Conservation (phyloP, 441 rosid genomes). For the Theobroma grandiflorum region DNA sequence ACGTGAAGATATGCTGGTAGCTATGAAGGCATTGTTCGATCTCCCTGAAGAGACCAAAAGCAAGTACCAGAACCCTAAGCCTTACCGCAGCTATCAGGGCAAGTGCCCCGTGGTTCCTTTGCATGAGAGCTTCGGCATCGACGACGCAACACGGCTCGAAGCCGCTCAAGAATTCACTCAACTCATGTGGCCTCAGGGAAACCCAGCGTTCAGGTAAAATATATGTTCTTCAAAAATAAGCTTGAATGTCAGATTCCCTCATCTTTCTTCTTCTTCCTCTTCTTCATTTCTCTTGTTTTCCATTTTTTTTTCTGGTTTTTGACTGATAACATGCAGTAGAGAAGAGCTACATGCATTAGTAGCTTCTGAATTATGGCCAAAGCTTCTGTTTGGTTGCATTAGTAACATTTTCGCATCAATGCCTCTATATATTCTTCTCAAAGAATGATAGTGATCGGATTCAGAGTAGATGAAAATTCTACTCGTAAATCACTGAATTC, state of each 20-base stretch:
- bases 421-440: background rate
- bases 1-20: conserved; percentile 19
- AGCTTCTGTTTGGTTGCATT: background rate
- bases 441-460: background rate
- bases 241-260: background rate
- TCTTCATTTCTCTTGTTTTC: background rate
- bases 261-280: too few species aligned
- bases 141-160: conserved; percentile 17
- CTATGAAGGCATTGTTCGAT: conserved; percentile 25
- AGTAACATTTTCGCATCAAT: background rate
- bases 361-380: background rate
- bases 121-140: conserved; percentile 41
- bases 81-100: conserved; percentile 28
- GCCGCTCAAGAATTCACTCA: conserved; percentile 23
- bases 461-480: background rate
- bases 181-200: conserved; percentile 37
- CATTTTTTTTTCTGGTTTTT: background rate
- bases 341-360: background rate
- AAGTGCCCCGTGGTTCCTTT: conserved; percentile 16
- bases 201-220: conserved; percentile 31
- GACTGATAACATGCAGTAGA: background rate
- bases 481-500: background rate
- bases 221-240: background rate
- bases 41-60: conserved; percentile 32
- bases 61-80: conserved; percentile 31